A percentile compares a stretch with the other conserved stretches of the same genome.
Conservation (phyloP, 768 basidiomycete genomes). For the Boletus pseudopeckii region DNA sequence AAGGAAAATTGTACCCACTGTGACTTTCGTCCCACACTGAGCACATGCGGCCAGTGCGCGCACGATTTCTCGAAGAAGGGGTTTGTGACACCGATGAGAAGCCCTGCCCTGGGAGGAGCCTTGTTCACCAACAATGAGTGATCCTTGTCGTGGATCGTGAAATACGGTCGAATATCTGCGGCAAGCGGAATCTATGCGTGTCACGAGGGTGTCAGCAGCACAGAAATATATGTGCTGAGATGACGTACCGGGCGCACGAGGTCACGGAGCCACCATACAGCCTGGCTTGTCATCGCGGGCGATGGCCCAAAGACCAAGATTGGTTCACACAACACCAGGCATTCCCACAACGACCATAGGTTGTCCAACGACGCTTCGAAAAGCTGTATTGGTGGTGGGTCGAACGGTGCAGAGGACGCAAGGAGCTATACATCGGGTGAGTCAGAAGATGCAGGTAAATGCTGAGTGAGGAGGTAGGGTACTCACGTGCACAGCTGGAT, state of each 20-base stretch:
- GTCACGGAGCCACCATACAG: constrained; percentile 90
- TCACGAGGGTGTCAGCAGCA: background rate
- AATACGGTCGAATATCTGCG: constrained; percentile 88
- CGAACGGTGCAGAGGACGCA: constrained; percentile 57
- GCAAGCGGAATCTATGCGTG: constrained; percentile 68
- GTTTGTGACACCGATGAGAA: constrained; percentile 84
- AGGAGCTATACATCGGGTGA: constrained; percentile 48
- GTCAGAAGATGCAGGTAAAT: background rate
- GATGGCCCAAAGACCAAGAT: constrained; percentile 78
- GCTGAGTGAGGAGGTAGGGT: background rate
- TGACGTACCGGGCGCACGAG: constrained; percentile 72
- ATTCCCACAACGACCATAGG: constrained; percentile 91
- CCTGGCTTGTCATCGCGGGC: constrained; percentile 80
- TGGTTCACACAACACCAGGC: constrained; percentile 85
- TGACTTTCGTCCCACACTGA: constrained; percentile 59
- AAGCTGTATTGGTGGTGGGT: constrained; percentile 54
- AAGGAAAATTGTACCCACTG: constrained; percentile 35
- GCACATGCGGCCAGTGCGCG: constrained; percentile 80
- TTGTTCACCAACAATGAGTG: constrained; percentile 72
- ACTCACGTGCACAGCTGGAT: constrained; percentile 50
- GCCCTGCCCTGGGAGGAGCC: constrained; percentile 71
- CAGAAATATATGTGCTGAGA: background rate
- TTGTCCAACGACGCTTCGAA: constrained; percentile 65
- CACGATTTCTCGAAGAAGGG: constrained; percentile 81
- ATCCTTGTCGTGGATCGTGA: constrained; percentile 95